A percentile compares a stretch with the other conserved stretches of the same genome.
Conservation (phyloP, 1,284 basidiomycete genomes). For the Trametes pubescens region DNA sequence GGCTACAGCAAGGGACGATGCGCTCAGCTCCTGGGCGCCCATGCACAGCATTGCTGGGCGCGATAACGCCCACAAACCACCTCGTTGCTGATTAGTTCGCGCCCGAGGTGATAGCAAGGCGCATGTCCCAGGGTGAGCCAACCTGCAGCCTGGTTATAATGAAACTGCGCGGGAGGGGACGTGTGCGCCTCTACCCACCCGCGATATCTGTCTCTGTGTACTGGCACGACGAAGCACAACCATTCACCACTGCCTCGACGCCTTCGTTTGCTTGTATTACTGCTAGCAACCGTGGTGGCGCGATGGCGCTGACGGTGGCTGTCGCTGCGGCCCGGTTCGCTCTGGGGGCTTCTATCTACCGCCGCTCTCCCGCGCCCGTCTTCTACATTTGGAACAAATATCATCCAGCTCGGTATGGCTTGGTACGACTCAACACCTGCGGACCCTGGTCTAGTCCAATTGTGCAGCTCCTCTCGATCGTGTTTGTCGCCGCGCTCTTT, state of each 20-base stretch:
- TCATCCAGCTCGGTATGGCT: conserved; percentile 16
- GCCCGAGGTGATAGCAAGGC: conserved; percentile 19
- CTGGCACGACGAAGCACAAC: background rate
- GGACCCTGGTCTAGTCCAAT: conserved; percentile 10
- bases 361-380: conserved; percentile 13
- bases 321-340: background rate
- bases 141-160: conserved; percentile 9
- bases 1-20: background rate
- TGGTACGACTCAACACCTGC: background rate
- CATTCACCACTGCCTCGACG: background rate
- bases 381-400: conserved; percentile 5
- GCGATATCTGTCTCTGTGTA: background rate
- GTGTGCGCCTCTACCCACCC: background rate
- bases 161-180: background rate
- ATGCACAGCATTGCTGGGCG: background rate
- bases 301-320: background rate
- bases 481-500: background rate
- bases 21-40: conserved; percentile 12
- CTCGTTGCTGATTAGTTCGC: conserved; percentile 25
- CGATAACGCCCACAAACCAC: conserved; percentile 10
- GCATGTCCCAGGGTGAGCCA: conserved; percentile 13
- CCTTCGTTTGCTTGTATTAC: background rate
- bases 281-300: conserved; percentile 2
- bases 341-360: conserved; percentile 6
- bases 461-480: background rate